Evolutionary conservation across 495 filamentous ascomycete species (phyloP), one percentile per base, ranked within the genome.

Genomic region (Lasiosphaeria ovina): DNA sequence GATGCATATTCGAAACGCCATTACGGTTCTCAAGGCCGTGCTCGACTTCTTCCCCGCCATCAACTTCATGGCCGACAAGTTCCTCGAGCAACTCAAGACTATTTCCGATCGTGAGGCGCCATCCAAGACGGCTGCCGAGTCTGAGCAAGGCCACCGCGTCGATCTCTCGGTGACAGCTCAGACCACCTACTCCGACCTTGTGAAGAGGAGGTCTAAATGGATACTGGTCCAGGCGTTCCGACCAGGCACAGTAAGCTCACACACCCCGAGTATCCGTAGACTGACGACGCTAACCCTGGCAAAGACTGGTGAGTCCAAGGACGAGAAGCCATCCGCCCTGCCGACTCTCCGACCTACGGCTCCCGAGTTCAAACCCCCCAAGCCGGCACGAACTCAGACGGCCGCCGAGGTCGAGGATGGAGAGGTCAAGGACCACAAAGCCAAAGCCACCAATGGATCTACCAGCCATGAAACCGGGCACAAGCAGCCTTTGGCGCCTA

Each of bases 1-100:
- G 81, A 98, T 97, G 92, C 92, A 97, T 71, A 96, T 98, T 69
- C 85, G 91, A 11, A 99, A 99, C 69, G 90, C 92, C 36, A 95
- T 97, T 64, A 92, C 87, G 58, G 77, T 98, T n/a, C 79, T 97
- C 55, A 96, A 94, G 69, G 81, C 84, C 6, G 79, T 95, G 44
- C 81, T 87, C 36, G 83, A 89, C 35, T 79, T 85, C 66, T 98
- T 95, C 82, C 95, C 95, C 32, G 85, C 85, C 12, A 85, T 98
- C 49, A 93, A 94, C 65, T 93, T 89, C 78, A 91, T 93, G 77
- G 94, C 90, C 24, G 81, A 83, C 33, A 81, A 85, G 45, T 87
- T 95, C 67, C 71, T 88, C 16, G 79, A 79, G 50, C 82, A 82
- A 58, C 83, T 98, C 24, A 86, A 87, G 62, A 83, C 86, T 60